Base-by-base conservation (phyloP, 345 rosid genomes). In the Erysimum cheiranthoides region DNA sequence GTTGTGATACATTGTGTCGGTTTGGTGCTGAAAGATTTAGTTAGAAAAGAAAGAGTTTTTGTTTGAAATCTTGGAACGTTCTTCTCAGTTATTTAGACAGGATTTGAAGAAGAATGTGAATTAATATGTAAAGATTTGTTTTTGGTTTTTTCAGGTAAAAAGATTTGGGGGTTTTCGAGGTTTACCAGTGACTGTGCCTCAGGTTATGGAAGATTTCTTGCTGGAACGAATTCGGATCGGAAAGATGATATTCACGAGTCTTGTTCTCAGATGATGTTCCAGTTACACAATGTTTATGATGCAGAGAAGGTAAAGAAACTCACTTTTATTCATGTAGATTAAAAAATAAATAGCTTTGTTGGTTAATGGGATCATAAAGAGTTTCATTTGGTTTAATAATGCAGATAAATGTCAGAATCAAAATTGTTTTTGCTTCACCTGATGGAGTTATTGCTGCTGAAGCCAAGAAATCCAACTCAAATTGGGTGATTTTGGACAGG, bases 401-500 rank as follows among this genome's bases (percentile, higher is more conserved):
- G 51, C 88, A 95, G 99, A 85, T 95, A 71, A 90, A 90, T 83
- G 87, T 95, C 77, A 87, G 91, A 82, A 77, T 95, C 76, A 95
- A 89, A 81, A 82, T 92, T 75, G 91, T 95, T 31, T 85, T 88
- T 62, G 85, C 88, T 39, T 80, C 87, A 30, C 88, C 90, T 11
- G 78, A 82, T 66, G 99, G 99, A 71, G 84, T 88, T 25, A 97
- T 92, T 36, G 93, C 99, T 77, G 73, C 88, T 61, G 98, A 95
- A 77, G 87, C 94, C 32, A 92, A 89, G 80, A 89, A 75, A 79
- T 86, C 83, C 16, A 88, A 79, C 74, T 89, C 99, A 10, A 92
- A 87, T 57, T 95, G 99, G 99, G 98, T 95, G 35, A 86, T 95
- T 64, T 73, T 95, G 70, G 99, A 95, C 81, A 95, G 86, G 98